Conservation (phyloP, 148 eudicot genomes). For the Pharnaceum exiguum region DNA sequence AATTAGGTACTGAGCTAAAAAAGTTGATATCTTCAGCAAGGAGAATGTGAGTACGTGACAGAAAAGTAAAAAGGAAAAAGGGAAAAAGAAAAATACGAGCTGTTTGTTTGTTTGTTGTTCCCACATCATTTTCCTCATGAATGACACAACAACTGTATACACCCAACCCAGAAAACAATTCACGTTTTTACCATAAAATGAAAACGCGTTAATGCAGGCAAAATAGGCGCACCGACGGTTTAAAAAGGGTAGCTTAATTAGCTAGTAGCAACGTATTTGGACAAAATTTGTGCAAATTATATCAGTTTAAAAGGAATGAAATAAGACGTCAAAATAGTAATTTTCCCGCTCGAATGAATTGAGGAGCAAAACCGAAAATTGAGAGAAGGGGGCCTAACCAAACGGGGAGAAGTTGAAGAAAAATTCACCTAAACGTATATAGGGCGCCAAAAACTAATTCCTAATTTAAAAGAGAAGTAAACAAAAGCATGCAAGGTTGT, state of each 20-base stretch:
- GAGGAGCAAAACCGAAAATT: not conserved
- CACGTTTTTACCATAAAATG: not conserved
- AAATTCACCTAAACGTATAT: not conserved
- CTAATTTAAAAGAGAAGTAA: not conserved
- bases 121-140: constrained; percentile 1
- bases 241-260: too few species aligned
- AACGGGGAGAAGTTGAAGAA: not conserved
- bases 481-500: not conserved
- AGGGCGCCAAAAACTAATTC: constrained; percentile 12
- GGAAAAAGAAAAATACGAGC: not conserved
- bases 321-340: too few species aligned
- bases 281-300: too few species aligned
- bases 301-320: too few species aligned
- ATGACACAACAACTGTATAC: not conserved
- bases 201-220: not conserved
- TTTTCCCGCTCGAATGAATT: not conserved
- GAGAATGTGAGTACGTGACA: not conserved
- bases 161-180: constrained; percentile 3
- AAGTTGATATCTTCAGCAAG: not conserved
- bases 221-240: too few species aligned
- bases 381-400: not conserved
- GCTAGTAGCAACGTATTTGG: too few species aligned
- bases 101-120: too few species aligned
- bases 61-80: not conserved
- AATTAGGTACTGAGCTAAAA: not conserved